Percentiles rank a stretch among this genome's conserved stretches.
Evolutionary conservation across 257 asterid genomes (phyloP).

Genomic region (Ocimum tenuiflorum): DNA sequence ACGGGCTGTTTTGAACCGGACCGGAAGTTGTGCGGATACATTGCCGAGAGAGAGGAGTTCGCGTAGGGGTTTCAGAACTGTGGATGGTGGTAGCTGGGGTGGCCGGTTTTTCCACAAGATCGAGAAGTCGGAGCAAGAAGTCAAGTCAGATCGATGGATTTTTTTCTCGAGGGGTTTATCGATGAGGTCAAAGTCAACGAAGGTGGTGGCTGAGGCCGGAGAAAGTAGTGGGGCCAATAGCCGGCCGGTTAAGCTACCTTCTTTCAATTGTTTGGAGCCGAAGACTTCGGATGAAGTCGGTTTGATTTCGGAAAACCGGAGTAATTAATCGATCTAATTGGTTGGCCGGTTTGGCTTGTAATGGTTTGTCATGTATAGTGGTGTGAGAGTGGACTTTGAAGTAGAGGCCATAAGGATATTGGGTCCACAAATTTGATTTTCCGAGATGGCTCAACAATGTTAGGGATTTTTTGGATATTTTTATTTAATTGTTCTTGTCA

Average conservation of each 20-base stretch:
- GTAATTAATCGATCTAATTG: conserved; percentile 35
- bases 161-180: conserved; percentile 50
- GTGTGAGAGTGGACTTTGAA: conserved; percentile 6
- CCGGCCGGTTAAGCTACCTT: conserved; percentile 40
- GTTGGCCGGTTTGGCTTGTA: not conserved
- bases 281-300: conserved; percentile 46
- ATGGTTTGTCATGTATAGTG: not conserved
- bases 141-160: conserved; percentile 64
- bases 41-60: conserved; percentile 40
- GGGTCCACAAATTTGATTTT: conserved; percentile 3
- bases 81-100: conserved; percentile 49
- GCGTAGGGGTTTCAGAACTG: conserved; percentile 37
- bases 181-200: conserved; percentile 43
- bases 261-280: conserved; percentile 67
- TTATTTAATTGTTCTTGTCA: too few relatives aligned
- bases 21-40: conserved; percentile 31
- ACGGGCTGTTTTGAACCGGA: conserved; percentile 56
- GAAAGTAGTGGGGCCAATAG: conserved; percentile 27
- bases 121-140: conserved; percentile 36
- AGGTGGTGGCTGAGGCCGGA: conserved; percentile 36
- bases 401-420: not conserved
- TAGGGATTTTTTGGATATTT: not conserved
- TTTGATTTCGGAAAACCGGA: conserved; percentile 22
- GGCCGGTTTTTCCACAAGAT: conserved; percentile 30
- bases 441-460: not conserved